These are phyloP conservation scores for Ogataea pini DNA, from an alignment of 805 yeast genomes.

Conservation along the genomic window DNA sequence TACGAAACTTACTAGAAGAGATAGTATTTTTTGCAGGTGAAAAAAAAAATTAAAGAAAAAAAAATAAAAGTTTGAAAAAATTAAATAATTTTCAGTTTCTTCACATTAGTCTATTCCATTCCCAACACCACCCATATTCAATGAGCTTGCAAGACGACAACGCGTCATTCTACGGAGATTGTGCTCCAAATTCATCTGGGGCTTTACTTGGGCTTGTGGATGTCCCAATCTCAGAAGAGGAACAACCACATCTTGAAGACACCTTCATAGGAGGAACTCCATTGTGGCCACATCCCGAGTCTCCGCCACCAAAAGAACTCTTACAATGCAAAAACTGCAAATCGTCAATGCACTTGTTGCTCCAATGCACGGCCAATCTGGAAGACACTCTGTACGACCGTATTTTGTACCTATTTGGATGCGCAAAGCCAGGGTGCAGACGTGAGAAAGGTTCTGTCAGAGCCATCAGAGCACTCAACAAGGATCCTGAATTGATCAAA, in stretches of 20 bases:
- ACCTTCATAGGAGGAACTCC: constrained; percentile 83
- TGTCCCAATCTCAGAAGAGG: constrained; percentile 52
- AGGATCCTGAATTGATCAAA: constrained; percentile 53
- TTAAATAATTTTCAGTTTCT: not conserved
- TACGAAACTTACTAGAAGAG: constrained; percentile 55
- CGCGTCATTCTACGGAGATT: constrained; percentile 15
- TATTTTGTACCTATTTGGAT: constrained; percentile 76
- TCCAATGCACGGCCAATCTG: constrained; percentile 82
- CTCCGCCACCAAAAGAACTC: constrained; percentile 55
- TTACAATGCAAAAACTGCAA: constrained; percentile 69
- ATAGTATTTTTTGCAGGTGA: too few species aligned
- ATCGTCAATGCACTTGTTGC: constrained; percentile 59
- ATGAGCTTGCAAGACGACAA: too few species aligned
- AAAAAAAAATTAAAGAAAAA: too few species aligned
- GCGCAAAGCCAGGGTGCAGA: constrained; percentile 64
- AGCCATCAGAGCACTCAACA: constrained; percentile 73
- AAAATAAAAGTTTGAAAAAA: too few species aligned
- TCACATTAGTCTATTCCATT: too few species aligned
- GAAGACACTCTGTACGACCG: constrained; percentile 76
- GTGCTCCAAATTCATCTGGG: not conserved
- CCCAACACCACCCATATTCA: too few species aligned
- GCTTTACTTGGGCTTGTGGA: constrained; percentile 66
- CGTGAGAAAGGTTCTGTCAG: constrained; percentile 69
- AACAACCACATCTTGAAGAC: constrained; percentile 53
- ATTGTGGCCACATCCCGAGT: constrained; percentile 63